Conservation (phyloP, 116 monocot genomes). For the Zostera marina region DNA sequence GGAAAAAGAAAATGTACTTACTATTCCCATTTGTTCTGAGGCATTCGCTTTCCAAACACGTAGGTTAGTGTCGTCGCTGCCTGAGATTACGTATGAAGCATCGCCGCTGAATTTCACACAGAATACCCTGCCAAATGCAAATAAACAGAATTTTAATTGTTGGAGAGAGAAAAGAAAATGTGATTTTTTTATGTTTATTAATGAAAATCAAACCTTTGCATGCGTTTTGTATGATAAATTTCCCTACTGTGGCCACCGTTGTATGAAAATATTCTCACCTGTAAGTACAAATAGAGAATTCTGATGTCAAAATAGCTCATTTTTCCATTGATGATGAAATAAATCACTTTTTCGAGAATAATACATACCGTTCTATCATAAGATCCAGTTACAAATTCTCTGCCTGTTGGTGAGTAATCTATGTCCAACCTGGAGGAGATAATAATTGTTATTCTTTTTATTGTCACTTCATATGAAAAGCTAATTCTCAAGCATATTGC, state of each 20-base stretch:
- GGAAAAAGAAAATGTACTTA: constrained; percentile 24
- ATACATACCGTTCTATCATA: constrained; percentile 90
- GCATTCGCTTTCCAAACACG: constrained; percentile 97
- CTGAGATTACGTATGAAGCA: constrained; percentile 80
- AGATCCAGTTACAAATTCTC: constrained; percentile 98
- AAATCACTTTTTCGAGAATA: too few relatives aligned
- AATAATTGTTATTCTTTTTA: background rate
- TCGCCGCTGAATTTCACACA: constrained; percentile 84
- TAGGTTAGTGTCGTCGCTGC: constrained; percentile 96
- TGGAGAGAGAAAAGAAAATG: background rate
- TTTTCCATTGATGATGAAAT: background rate
- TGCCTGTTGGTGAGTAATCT: constrained; percentile 94
- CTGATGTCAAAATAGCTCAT: background rate
- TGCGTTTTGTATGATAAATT: constrained; percentile 94
- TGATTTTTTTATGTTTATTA: background rate
- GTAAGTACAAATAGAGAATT: constrained; percentile 1
- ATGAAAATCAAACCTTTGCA: constrained; percentile 56
- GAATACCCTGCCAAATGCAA: constrained; percentile 69
- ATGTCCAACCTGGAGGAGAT: constrained; percentile 78
- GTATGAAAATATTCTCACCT: constrained; percentile 86
- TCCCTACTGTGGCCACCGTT: constrained; percentile 88
- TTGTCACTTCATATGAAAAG: background rate
- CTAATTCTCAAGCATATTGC: background rate
- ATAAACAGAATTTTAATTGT: background rate
- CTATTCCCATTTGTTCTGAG: constrained; percentile 93